Base-by-base conservation (phyloP, 2,329 filamentous ascomycete genomes). In the Nemania abortiva region DNA sequence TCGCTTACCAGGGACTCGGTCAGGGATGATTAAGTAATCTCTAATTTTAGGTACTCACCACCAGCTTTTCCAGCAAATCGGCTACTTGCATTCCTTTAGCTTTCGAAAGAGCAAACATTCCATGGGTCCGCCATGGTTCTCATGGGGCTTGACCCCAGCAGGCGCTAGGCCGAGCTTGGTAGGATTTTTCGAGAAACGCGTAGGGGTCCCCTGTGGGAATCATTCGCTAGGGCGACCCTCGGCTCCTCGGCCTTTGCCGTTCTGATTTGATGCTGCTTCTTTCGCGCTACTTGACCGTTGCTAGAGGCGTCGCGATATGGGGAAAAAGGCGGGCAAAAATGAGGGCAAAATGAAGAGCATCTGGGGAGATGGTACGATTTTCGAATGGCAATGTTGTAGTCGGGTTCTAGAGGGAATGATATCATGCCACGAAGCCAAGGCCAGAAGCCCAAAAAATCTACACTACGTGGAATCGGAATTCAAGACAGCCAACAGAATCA, bases 181-280 rank as follows among this genome's bases (percentile, higher is more conserved):
- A 34, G 9, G 68, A 72, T 69, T 70, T 70, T 72, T 72, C 70
- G 70, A 72, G 60, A 69, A 68, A 60, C n/a, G 11, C 18, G 42
- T 68, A 50, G 22, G 70, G 70, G 65, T 53, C 55, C 68, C 65
- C 31, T 47, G 65, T 47, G 65, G 29, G 53, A 66, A 69, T 69
- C 63, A 66, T 53, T 58, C 52, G 22, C 62, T 47, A 42, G 50
- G 59, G 39, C 39, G 13, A 63, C 52, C 45, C 24, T 61, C 69
- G 63, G 65, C 59, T 66, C 31, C 50, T 66, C 70, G 64, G 70
- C 67, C 50, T 50, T 59, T 66, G 49, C 53, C 29, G 53, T 59
- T 47, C 49, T 59, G 52, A 11, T 31, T 18, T 50, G n/a, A 7
- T 54, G 54, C 45, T 34, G 37, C 11, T 55, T 22, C 22, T 20